Percentiles rank a stretch among this genome's conserved stretches.
Conservation (phyloP, 2,329 filamentous ascomycete genomes). For the Apiospora arundinis region DNA sequence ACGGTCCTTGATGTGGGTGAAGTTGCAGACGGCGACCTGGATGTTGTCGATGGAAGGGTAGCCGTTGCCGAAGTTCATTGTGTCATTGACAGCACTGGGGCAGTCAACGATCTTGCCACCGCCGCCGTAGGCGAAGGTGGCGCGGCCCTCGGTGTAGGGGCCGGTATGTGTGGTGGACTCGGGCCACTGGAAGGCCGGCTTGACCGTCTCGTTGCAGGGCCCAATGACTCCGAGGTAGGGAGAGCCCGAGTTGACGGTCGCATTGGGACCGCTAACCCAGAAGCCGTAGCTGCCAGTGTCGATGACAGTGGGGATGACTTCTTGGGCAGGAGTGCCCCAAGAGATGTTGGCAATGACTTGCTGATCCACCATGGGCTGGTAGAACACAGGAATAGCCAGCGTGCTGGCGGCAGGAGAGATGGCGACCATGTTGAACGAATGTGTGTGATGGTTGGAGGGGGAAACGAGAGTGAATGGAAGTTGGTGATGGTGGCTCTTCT, state of each 20-base stretch:
- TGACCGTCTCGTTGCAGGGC: conserved; percentile 19
- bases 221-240: conserved; percentile 21
- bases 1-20: conserved; percentile 16
- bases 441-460: background rate
- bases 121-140: conserved; percentile 19
- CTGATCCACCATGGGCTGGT: conserved; percentile 17
- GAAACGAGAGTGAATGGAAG: background rate
- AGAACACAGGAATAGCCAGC: conserved; percentile 21
- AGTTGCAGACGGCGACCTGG: conserved; percentile 22
- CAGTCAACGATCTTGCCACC: conserved; percentile 19
- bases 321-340: conserved; percentile 18
- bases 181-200: conserved; percentile 22
- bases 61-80: conserved; percentile 16
- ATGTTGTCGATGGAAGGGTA: conserved; percentile 21
- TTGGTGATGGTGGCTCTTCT: background rate
- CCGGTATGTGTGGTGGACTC: conserved; percentile 12
- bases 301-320: conserved; percentile 19
- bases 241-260: conserved; percentile 23
- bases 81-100: conserved; percentile 23
- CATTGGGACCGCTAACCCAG: conserved; percentile 22
- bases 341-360: conserved; percentile 24
- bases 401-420: conserved; percentile 24
- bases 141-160: background rate
- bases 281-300: conserved; percentile 23
- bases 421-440: conserved; percentile 26